phyloP scores from a whole-genome alignment of 139 green algal genomes.

The Coelastrella sp. region DNA sequence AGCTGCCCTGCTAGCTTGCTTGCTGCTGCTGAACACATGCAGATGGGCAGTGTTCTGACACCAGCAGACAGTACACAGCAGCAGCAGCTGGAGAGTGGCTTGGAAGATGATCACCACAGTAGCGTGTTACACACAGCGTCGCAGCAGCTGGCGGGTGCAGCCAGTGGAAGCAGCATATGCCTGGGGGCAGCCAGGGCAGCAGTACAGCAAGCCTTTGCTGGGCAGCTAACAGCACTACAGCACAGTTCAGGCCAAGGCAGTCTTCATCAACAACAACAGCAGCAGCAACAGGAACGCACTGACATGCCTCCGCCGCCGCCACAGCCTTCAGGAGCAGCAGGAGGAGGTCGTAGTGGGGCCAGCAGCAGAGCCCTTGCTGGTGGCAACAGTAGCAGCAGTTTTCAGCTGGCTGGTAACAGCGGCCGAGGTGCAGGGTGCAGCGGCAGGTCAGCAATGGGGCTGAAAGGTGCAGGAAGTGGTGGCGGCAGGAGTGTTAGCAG shows the following conservation, averaged over 20 bases:
- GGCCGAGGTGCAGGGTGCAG: neutral
- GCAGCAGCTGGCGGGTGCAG: too few species aligned
- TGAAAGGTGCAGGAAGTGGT: slow-evolving; percentile 4
- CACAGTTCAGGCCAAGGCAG: neutral
- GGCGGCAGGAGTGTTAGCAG: neutral
- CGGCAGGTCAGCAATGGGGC: too few species aligned
- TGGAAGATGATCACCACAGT: too few species aligned
- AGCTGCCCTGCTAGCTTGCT: slow-evolving; percentile 44
- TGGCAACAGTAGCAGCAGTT: neutral
- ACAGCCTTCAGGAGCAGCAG: slow-evolving; percentile 4
- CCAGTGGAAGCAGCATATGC: too few species aligned
- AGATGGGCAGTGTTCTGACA: neutral
- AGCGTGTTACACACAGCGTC: too few species aligned
- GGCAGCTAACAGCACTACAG: too few species aligned
- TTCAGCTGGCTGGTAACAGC: too few species aligned
- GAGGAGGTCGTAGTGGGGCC: neutral
- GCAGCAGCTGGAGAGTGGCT: slow-evolving; percentile 1
- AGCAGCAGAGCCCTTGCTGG: neutral
- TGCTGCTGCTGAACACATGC: neutral
- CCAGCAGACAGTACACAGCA: slow-evolving; percentile 13
- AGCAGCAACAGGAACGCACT: slow-evolving; percentile 14
- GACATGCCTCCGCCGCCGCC: neutral
- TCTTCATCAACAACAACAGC: neutral
- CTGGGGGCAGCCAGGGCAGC: too few species aligned
- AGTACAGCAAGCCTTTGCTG: too few species aligned